phyloP scores from a whole-genome alignment of 140 eudicot genomes.

The Stevia rebaudiana region DNA sequence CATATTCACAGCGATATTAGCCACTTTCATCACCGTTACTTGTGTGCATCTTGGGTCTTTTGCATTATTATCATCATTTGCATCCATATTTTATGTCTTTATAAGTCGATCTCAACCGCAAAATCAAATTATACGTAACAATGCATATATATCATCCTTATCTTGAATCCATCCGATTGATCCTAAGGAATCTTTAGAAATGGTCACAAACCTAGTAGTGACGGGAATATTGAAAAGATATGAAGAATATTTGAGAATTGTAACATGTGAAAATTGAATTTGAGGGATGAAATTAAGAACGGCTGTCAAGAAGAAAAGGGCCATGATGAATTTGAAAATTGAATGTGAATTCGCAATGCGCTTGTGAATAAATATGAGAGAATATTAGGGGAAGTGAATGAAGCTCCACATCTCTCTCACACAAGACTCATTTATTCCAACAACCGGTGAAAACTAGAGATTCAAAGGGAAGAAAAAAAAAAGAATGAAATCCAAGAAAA shows the following conservation, averaged over 20 bases:
- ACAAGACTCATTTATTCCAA: background rate
- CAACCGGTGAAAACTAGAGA: background rate
- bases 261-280: slow-evolving; percentile 17
- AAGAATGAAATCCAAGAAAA: background rate
- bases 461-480: background rate
- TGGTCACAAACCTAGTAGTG: slow-evolving; percentile 11
- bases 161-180: slow-evolving; percentile 17
- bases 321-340: slow-evolving; percentile 25
- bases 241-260: background rate
- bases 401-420: slow-evolving; percentile 13
- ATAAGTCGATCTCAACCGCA: background rate
- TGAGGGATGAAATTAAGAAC: slow-evolving; percentile 5
- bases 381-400: slow-evolving; percentile 19
- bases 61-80: background rate
- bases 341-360: slow-evolving; percentile 21
- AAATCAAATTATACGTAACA: background rate
- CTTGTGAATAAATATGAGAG: slow-evolving; percentile 30
- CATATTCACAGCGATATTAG: slow-evolving; percentile 63
- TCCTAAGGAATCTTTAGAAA: slow-evolving; percentile 14
- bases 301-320: slow-evolving; percentile 14
- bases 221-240: slow-evolving; percentile 14
- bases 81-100: slow-evolving; percentile 19
- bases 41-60: slow-evolving; percentile 36
- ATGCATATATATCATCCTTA: slow-evolving; percentile 1
- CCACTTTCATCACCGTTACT: slow-evolving; percentile 38